Conservation (phyloP, 2,329 filamentous ascomycete species). For the Aspergillus japonicus region DNA sequence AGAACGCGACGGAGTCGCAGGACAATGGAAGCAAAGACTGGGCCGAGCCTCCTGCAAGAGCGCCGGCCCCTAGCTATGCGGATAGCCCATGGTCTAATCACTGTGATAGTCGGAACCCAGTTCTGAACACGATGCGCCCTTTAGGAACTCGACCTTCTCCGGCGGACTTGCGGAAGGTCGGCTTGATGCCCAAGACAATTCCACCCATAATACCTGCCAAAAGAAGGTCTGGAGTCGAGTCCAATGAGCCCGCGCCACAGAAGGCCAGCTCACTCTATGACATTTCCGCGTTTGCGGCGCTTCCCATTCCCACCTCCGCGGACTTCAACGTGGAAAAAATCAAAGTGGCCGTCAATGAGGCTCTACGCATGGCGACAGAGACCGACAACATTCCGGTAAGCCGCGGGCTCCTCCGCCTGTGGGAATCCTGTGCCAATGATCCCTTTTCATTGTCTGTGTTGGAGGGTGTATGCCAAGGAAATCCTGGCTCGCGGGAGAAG, state of each 20-base stretch:
- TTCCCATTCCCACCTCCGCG: slow-evolving; percentile 23
- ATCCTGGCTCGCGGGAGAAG: slow-evolving; percentile 25
- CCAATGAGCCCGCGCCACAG: slow-evolving; percentile 10
- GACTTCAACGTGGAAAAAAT: slow-evolving; percentile 31
- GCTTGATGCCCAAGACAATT: slow-evolving; percentile 47
- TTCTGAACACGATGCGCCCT: slow-evolving; percentile 80
- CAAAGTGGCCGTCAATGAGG: slow-evolving; percentile 26
- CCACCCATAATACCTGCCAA: slow-evolving; percentile 43
- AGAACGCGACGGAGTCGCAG: slow-evolving; percentile 10
- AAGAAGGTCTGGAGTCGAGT: slow-evolving; percentile 36
- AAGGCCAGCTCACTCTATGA: slow-evolving; percentile 17
- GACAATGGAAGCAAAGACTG: slow-evolving; percentile 34
- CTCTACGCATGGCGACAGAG: slow-evolving; percentile 29
- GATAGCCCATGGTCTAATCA: slow-evolving; percentile 65
- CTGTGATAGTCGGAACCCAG: slow-evolving; percentile 61
- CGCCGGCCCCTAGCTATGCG: slow-evolving; percentile 67
- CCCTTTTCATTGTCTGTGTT: slow-evolving; percentile 33
- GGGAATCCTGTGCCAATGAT: slow-evolving; percentile 30
- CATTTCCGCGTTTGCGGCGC: slow-evolving; percentile 18
- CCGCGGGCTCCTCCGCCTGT: slow-evolving; percentile 30
- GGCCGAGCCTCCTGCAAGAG: slow-evolving; percentile 58
- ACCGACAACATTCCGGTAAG: slow-evolving; percentile 29
- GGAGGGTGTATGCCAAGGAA: slow-evolving; percentile 29
- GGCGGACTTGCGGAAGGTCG: slow-evolving; percentile 55
- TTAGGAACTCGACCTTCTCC: slow-evolving; percentile 69